Conservation (phyloP, 306 rosid genomes). For the Gillenia trifoliata region DNA sequence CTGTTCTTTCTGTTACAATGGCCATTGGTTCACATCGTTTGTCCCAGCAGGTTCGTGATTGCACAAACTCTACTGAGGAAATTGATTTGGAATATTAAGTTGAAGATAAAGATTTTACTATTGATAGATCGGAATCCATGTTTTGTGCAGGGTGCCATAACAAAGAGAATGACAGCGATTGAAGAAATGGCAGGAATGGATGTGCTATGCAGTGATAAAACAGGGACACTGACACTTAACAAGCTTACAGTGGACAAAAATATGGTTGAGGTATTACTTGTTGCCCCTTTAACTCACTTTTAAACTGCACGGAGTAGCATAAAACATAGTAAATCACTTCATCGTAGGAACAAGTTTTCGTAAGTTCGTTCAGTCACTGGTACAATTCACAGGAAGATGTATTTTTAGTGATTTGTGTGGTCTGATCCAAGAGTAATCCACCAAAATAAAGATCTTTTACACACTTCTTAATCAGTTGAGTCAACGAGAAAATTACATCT, state of each 20-base stretch:
- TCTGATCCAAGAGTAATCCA: neutral
- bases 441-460: neutral
- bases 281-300: conserved; percentile 4
- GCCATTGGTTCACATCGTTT: conserved; percentile 66
- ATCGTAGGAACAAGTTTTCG: neutral
- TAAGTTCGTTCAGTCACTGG: neutral
- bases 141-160: conserved; percentile 65
- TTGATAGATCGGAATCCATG: neutral
- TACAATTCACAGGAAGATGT: neutral
- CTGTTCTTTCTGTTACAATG: conserved; percentile 87
- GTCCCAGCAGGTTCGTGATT: conserved; percentile 50
- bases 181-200: conserved; percentile 91
- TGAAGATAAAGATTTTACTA: no score
- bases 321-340: neutral
- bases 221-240: conserved; percentile 75
- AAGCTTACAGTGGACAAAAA: conserved; percentile 73
- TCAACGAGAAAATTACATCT: neutral
- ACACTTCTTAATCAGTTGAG: neutral
- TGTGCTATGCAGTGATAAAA: conserved; percentile 71
- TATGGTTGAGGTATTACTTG: conserved; percentile 48
- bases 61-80: neutral
- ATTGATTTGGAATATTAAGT: conserved; percentile 1
- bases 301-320: neutral
- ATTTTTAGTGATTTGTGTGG: no score
- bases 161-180: conserved; percentile 82